Percentiles rank a stretch among this genome's conserved stretches.
These are phyloP conservation scores for Proliferodiscus dingleyae DNA, from an alignment of 2,329 filamentous ascomycete genomes.

Conservation along the genomic window DNA sequence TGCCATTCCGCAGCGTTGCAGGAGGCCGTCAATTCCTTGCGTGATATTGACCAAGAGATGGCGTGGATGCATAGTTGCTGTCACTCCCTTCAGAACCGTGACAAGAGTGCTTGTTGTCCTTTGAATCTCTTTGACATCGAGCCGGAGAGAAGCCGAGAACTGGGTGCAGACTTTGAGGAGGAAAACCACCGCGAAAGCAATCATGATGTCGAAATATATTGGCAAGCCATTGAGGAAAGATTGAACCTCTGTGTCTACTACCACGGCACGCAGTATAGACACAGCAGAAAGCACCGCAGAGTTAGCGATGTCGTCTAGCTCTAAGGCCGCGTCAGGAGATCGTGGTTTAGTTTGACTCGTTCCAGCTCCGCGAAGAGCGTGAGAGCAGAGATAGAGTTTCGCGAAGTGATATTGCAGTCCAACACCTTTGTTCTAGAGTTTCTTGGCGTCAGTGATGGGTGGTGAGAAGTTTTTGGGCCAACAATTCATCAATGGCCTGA, in stretches of 20 bases:
- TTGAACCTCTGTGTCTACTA: constrained; percentile 33
- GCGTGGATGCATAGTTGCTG: too few relatives aligned
- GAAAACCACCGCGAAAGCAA: constrained; percentile 34
- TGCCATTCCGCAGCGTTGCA: too few relatives aligned
- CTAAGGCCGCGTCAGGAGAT: too few relatives aligned
- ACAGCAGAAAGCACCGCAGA: constrained; percentile 22
- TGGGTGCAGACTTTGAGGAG: constrained; percentile 31
- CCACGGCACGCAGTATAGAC: constrained; percentile 29
- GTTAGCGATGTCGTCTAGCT: constrained; percentile 18
- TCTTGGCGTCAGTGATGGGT: constrained; percentile 16
- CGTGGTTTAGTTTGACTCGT: constrained; percentile 11
- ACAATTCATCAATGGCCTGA: too few relatives aligned
- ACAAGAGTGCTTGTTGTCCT: too few relatives aligned
- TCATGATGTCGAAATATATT: constrained; percentile 36
- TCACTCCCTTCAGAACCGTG: too few relatives aligned
- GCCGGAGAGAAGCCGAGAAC: background rate
- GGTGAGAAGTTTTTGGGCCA: too few relatives aligned
- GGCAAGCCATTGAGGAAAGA: constrained; percentile 33
- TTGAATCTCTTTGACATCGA: too few relatives aligned
- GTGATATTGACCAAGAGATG: too few relatives aligned
- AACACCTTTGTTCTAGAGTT: constrained; percentile 27
- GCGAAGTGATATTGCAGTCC: constrained; percentile 31
- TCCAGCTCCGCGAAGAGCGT: constrained; percentile 23
- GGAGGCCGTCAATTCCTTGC: too few relatives aligned
- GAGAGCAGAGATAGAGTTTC: constrained; percentile 36